Evolutionary conservation across 768 basidiomycete genomes (phyloP), one percentile per base, ranked within the genome.

Genomic region (Dacryopinax primogenitus): DNA sequence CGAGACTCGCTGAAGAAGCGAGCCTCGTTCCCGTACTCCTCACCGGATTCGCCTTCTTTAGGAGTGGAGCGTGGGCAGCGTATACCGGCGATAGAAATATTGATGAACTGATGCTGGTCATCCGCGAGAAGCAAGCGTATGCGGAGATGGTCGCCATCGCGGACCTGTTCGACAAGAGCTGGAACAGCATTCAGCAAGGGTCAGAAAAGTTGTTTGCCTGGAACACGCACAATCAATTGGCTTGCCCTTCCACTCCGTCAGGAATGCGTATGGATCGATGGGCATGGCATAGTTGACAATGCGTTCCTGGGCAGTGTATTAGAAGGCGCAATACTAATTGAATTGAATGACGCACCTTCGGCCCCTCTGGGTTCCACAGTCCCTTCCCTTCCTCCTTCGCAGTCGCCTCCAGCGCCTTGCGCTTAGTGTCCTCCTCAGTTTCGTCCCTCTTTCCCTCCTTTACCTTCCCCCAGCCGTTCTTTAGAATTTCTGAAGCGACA

Each of bases 151-250:
- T 90, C 87, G 62, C 93, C 95, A 72, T 98, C 94, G 62, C 89
- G 83, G 63, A 97, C 92, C 72, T 89, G 86, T 76, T 99, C 95
- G 66, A 98, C 90, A 67, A 97, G 83, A 61, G 88, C 93, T 94
- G 51, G 26, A 30, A 62, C 2, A 9, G 11, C 2, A 15, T 16
- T n/a, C 11, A 21, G 23, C 18, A 64, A 15, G 26, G 3, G 26
- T 3, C 13, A 6, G 23, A 11, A 58, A 18, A 13, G 32, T 21
- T 4, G 51, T 58, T 9, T 18, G 51, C 11, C 26, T 9, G 36
- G 33, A 28, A 33, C 44, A 70, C 76, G 66, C 75, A 90, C 91
- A 92, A 71, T 96, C 92, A 64, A 99, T 77, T 3, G 84, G 77
- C 73, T 90, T 88, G n/a, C 88, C 92, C 74, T 94, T 96, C 86